Evolutionary conservation across 257 asterid genomes (phyloP), one percentile per base, ranked within the genome.

Genomic region (Solanum chiquidenum): DNA sequence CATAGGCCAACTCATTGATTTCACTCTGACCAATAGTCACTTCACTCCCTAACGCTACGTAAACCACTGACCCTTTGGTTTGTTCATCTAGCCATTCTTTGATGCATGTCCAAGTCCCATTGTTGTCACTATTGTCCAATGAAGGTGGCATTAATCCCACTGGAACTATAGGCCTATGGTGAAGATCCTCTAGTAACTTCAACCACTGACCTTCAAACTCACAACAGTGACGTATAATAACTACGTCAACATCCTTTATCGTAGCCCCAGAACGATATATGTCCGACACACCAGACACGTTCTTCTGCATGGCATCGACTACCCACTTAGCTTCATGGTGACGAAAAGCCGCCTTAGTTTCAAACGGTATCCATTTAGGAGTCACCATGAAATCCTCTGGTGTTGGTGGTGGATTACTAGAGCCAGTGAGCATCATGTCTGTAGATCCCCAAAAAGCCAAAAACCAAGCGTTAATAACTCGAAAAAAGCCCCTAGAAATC

Each of bases 1-100:
- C 90, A 0, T 64, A 38, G 3, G 92, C 92, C 34, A 92, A 74
- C 87, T 92, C 91, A 3, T 25, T 49, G 84, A 92, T 74, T 82
- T 92, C 89, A 18, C 76, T 76, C 60, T 64, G 87, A 77, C 84
- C 86, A 21, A 71, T 84, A 25, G 80, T 25, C 66, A 77, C 89
- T 83, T 92, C 91, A n/a, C 89, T 88, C 21, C 91, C 92, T 12
- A 90, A 69, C 33, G 92, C 91, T 5, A 88, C 88, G 46, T 91
- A 90, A 14, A 87, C 60, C 2, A 87, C 92, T 0, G 91, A 88
- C 1, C 88, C 87, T 58, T 85, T 73, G 20, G 23, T 75, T n/a
- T 87, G 85, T 14, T 7, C 10, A 46, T 84, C 89, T 6, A 91
- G 87, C 90, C 89, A 92, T 8, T 40, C 31, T 34, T 52, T 83